These are phyloP conservation scores for Pulveroboletus frians DNA, from an alignment of 768 basidiomycete species.

Conservation along the genomic window DNA sequence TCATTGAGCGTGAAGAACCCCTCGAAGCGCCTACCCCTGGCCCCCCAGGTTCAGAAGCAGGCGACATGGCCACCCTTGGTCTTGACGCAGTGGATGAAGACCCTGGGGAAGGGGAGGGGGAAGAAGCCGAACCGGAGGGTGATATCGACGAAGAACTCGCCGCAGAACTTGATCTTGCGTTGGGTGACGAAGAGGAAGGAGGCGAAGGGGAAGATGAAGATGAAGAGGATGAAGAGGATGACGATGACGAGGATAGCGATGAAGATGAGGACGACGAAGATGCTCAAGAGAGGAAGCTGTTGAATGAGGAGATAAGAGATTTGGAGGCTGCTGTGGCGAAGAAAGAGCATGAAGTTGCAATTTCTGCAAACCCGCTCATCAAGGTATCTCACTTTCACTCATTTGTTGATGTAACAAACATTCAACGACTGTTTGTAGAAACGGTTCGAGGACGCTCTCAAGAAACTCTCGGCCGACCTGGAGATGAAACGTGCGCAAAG, in stretches of 20 bases:
- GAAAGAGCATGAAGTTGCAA: conserved; percentile 78
- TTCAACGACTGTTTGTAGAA: conserved; percentile 42
- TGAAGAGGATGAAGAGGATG: conserved; percentile 71
- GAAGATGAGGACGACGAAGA: conserved; percentile 83
- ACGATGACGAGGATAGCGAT: conserved; percentile 43
- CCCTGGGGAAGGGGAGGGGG: conserved; percentile 55
- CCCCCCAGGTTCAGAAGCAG: conserved; percentile 58
- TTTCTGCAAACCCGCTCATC: conserved; percentile 82
- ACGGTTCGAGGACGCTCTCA: conserved; percentile 90
- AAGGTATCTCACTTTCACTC: conserved; percentile 41
- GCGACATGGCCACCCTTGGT: conserved; percentile 57
- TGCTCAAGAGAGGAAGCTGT: conserved; percentile 67
- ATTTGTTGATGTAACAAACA: background rate
- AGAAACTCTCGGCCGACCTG: conserved; percentile 80
- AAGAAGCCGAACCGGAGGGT: conserved; percentile 60
- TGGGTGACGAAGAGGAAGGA: conserved; percentile 61
- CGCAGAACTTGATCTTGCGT: conserved; percentile 80
- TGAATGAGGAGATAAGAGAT: conserved; percentile 87
- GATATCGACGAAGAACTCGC: conserved; percentile 88
- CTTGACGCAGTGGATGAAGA: conserved; percentile 50
- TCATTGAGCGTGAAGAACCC: conserved; percentile 60
- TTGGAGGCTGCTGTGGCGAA: conserved; percentile 82
- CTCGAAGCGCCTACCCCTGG: conserved; percentile 68
- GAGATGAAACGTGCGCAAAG: conserved; percentile 79
- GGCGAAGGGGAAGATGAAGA: conserved; percentile 58